Evolutionary conservation across 306 rosid species (phyloP), one percentile per base, ranked within the genome.

Genomic region (Prunus kanzakura): DNA sequence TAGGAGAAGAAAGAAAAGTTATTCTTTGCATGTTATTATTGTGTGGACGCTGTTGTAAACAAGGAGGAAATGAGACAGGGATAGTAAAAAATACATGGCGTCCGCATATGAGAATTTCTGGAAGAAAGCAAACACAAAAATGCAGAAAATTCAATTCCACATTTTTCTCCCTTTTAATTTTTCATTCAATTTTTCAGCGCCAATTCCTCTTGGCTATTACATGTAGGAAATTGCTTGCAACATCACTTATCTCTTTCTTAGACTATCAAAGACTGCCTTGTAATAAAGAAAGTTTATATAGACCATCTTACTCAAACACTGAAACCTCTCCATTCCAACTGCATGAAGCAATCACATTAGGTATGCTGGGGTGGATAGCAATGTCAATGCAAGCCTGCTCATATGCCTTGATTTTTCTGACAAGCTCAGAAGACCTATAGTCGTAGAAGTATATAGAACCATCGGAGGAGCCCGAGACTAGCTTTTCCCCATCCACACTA

Each of bases 391-490:
- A 87, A 35, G 97, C 89, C 72, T 86, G 93, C 38, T 88, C 89
- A 67, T 77, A 88, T 71, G 96, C 96, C 84, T 95, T 90, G 76
- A 90, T 87, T 85, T 84, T 92, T 74, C 72, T 79, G 22, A 86
- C 79, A 77, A 89, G 81, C 70, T 89, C 80, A 38, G 98, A 81
- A 64, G 97, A 90, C 8, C 80, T 82, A 72, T 88, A 92, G 66
- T 89, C 85, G 78, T 90, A 95, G 41, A 90, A 74, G 80, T 84
- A 88, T 54, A 95, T 67, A 74, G 76, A 95, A 68, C 98, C 98
- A 83, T 95, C 97, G 6, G 93, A 90, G 69, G 97, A 95, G 78
- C 97, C 96, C 4, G 99, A 90, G 14, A 92, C 85, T 66, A 95
- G 89, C 56, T 68, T 87, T 74, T 89, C 86, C 16, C 93, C 96